A percentile compares a stretch with the other conserved stretches of the same genome.
Evolutionary conservation across 495 filamentous ascomycete species (phyloP).

Genomic region (Cercophora sp.): DNA sequence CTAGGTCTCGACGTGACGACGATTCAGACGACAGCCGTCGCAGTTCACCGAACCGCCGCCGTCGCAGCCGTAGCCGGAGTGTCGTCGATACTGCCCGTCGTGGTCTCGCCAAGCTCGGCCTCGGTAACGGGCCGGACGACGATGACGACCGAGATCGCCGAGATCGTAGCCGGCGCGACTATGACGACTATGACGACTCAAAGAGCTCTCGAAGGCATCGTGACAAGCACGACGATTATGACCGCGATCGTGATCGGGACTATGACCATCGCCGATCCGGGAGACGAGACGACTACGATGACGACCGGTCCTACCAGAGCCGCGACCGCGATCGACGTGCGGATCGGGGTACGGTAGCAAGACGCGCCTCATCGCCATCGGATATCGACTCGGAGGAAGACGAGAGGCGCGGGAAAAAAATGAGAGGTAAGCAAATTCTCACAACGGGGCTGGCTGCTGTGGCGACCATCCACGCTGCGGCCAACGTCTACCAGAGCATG

Average conservation of each 20-base stretch:
- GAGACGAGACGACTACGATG: constrained; percentile 49
- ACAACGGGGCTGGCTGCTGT: constrained; percentile 81
- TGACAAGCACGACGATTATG: constrained; percentile 51
- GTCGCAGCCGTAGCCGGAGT: constrained; percentile 48
- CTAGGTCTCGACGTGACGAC: constrained; percentile 46
- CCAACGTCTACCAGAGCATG: constrained; percentile 72
- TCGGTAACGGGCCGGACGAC: constrained; percentile 45
- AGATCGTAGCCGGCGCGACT: constrained; percentile 22
- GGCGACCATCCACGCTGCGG: constrained; percentile 84
- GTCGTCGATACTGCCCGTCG: constrained; percentile 43
- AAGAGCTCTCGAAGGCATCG: constrained; percentile 29
- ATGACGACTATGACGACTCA: constrained; percentile 34
- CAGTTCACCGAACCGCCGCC: constrained; percentile 31
- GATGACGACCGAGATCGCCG: constrained; percentile 32
- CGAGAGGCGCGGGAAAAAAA: constrained; percentile 66
- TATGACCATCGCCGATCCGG: constrained; percentile 30
- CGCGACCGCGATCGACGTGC: constrained; percentile 32
- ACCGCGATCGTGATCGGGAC: constrained; percentile 50
- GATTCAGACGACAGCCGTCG: constrained; percentile 51
- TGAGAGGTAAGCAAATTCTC: constrained; percentile 78
- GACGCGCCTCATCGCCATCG: constrained; percentile 48
- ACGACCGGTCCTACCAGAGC: constrained; percentile 38
- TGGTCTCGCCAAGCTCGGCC: constrained; percentile 42
- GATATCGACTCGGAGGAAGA: constrained; percentile 74
- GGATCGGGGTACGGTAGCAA: constrained; percentile 18